These are phyloP conservation scores for Sclerotinia subarctica DNA, from an alignment of 2,329 filamentous ascomycete species.

Conservation along the genomic window DNA sequence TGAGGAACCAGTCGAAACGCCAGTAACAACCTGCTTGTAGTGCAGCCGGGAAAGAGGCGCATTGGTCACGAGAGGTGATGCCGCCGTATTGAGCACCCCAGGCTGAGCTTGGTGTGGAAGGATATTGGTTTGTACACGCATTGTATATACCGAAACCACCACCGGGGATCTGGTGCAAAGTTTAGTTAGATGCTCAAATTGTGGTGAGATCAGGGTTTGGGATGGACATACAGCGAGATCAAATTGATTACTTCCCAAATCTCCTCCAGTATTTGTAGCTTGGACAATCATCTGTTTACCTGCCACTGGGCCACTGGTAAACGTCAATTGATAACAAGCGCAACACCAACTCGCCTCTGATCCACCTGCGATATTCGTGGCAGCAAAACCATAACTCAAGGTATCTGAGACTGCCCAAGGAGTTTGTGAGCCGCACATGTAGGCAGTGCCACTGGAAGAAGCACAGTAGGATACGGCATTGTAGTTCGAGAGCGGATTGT, in stretches of 20 bases:
- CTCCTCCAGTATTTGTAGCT: conserved; percentile 59
- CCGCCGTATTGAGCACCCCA: conserved; percentile 51
- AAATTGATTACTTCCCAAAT: conserved; percentile 56
- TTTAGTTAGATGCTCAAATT: not conserved
- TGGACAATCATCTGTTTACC: conserved; percentile 65
- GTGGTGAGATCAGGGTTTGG: not conserved
- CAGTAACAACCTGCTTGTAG: conserved; percentile 49
- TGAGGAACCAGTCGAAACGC: conserved; percentile 52
- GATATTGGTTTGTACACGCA: conserved; percentile 49
- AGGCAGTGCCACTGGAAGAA: conserved; percentile 50
- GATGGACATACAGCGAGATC: conserved; percentile 44
- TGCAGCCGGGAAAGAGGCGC: conserved; percentile 43
- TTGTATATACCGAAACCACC: conserved; percentile 56
- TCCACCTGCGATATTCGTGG: conserved; percentile 53
- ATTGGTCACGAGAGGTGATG: conserved; percentile 43
- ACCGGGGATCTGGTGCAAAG: conserved; percentile 45
- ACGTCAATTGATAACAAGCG: conserved; percentile 54
- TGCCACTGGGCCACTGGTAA: conserved; percentile 48
- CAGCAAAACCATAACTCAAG: conserved; percentile 62
- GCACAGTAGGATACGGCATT: conserved; percentile 52
- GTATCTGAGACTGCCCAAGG: conserved; percentile 59
- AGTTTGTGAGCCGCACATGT: conserved; percentile 58
- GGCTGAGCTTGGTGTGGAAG: conserved; percentile 40
- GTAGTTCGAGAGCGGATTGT: conserved; percentile 52
- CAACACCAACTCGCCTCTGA: conserved; percentile 64